Percentiles rank a stretch among this genome's conserved stretches.
These are phyloP conservation scores for Penicillium samsonianum DNA, from an alignment of 495 filamentous ascomycete species.

Conservation along the genomic window DNA sequence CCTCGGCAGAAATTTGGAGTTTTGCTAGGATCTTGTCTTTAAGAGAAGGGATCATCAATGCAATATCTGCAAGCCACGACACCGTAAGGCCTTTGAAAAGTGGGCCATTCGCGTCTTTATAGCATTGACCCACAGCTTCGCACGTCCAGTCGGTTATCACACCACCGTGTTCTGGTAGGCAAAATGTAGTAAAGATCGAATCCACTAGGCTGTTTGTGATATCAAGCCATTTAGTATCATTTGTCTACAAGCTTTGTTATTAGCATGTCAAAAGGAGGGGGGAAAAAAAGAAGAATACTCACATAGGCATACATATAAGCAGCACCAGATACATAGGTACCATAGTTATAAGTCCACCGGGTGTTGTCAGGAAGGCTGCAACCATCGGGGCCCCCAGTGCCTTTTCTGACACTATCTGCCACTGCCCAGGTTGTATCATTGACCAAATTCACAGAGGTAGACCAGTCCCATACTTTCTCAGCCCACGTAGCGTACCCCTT, in stretches of 20 bases:
- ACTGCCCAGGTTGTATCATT: slow-evolving; percentile 49
- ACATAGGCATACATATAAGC: slow-evolving; percentile 70
- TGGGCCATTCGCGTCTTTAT: slow-evolving; percentile 58
- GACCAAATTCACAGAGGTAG: slow-evolving; percentile 50
- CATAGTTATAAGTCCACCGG: slow-evolving; percentile 74
- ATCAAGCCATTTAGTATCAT: slow-evolving; percentile 2
- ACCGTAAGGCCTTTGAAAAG: slow-evolving; percentile 74
- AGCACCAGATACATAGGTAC: slow-evolving; percentile 63
- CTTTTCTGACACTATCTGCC: slow-evolving; percentile 44
- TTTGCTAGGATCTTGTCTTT: slow-evolving; percentile 1
- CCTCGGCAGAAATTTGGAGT: slow-evolving; percentile 2
- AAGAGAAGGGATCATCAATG: slow-evolving; percentile 51
- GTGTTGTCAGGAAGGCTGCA: slow-evolving; percentile 38
- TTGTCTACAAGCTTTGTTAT: background rate
- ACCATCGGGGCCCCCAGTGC: slow-evolving; percentile 14
- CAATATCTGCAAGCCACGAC: slow-evolving; percentile 69
- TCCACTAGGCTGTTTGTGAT: slow-evolving; percentile 3
- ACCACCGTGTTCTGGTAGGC: slow-evolving; percentile 28
- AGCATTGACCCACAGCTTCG: slow-evolving; percentile 58
- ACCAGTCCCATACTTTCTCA: slow-evolving; percentile 67
- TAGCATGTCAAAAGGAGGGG: background rate
- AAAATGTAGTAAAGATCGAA: slow-evolving; percentile 2
- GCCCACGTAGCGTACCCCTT: slow-evolving; percentile 71
- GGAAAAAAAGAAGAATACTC: slow-evolving; percentile 1
- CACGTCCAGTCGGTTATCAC: slow-evolving; percentile 65